Conservation (phyloP, 1,284 basidiomycete genomes). For the Microbotryum silenes-acaulis region DNA sequence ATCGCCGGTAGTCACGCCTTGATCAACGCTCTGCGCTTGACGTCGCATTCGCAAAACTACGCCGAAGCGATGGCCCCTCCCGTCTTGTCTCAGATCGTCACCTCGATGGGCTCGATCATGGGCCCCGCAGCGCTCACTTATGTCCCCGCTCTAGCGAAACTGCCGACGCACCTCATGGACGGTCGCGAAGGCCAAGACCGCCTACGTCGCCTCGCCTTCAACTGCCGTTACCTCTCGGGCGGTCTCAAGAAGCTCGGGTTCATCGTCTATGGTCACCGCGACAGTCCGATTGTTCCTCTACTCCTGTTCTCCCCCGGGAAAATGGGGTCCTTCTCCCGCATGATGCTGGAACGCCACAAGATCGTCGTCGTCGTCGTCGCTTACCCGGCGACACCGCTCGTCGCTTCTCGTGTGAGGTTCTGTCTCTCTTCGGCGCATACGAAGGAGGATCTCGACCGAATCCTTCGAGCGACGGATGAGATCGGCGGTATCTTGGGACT, state of each 20-base stretch:
- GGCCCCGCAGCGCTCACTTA: slow-evolving; percentile 46
- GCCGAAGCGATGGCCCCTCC: slow-evolving; percentile 87
- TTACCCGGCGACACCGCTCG: slow-evolving; percentile 71
- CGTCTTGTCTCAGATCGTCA: slow-evolving; percentile 81
- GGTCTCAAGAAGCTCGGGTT: slow-evolving; percentile 89
- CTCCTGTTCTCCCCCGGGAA: slow-evolving; percentile 91
- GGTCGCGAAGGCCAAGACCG: slow-evolving; percentile 75
- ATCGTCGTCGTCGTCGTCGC: slow-evolving; percentile 84
- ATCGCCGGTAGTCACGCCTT: slow-evolving; percentile 74
- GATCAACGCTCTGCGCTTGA: slow-evolving; percentile 71
- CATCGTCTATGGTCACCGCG: slow-evolving; percentile 87
- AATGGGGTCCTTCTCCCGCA: slow-evolving; percentile 66
- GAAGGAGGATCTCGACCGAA: slow-evolving; percentile 86
- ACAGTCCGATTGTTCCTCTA: slow-evolving; percentile 88
- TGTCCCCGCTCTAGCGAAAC: slow-evolving; percentile 57
- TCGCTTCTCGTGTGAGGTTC: slow-evolving; percentile 84
- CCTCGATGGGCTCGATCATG: slow-evolving; percentile 96
- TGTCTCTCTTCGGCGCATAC: slow-evolving; percentile 92
- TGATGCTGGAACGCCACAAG: slow-evolving; percentile 69
- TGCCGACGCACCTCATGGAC: slow-evolving; percentile 61
- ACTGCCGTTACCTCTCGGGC: slow-evolving; percentile 80
- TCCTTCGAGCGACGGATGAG: slow-evolving; percentile 85
- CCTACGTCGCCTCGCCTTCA: slow-evolving; percentile 85
- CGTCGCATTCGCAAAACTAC: slow-evolving; percentile 78
- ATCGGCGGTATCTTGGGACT: slow-evolving; percentile 79